phyloP scores from a whole-genome alignment of 805 yeast genomes.

The Candida sonorensis region DNA sequence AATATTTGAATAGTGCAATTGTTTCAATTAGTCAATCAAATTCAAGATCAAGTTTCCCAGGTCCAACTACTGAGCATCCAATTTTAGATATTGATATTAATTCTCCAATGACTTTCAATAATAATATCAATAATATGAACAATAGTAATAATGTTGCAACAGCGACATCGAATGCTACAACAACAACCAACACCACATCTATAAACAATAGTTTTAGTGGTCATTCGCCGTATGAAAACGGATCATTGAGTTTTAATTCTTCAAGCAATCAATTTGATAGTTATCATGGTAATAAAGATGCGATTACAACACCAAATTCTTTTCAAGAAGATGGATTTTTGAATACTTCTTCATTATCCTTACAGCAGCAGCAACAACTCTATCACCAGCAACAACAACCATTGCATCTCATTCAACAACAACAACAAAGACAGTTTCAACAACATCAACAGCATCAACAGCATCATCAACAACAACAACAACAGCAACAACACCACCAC shows the following conservation, averaged over 20 bases:
- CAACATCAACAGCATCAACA: slow-evolving; percentile 10
- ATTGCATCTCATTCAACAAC: slow-evolving; percentile 3
- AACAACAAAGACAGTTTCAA: slow-evolving; percentile 9
- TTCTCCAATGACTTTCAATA: slow-evolving; percentile 10
- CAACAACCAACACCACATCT: too few relatives aligned
- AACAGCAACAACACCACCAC: too few relatives aligned
- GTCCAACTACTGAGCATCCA: slow-evolving; percentile 32
- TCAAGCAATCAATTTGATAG: slow-evolving; percentile 2
- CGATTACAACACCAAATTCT: slow-evolving; percentile 3
- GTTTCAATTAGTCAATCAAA: slow-evolving; percentile 21
- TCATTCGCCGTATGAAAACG: too few relatives aligned
- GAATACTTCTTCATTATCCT: neutral
- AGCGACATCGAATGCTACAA: too few relatives aligned
- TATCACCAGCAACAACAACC: slow-evolving; percentile 6
- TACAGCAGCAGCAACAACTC: slow-evolving; percentile 2
- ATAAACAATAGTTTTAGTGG: too few relatives aligned
- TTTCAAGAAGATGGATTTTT: slow-evolving; percentile 12
- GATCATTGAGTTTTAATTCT: too few relatives aligned
- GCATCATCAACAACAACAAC: too few relatives aligned
- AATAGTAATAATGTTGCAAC: neutral
- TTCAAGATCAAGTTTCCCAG: slow-evolving; percentile 21
- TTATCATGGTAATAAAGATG: neutral
- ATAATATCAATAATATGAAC: neutral
- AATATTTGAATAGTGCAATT: slow-evolving; percentile 27
- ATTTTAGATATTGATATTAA: slow-evolving; percentile 27